These are phyloP conservation scores for Tetrapisispora pingtungensis DNA, from an alignment of 805 yeast genomes.

Conservation along the genomic window DNA sequence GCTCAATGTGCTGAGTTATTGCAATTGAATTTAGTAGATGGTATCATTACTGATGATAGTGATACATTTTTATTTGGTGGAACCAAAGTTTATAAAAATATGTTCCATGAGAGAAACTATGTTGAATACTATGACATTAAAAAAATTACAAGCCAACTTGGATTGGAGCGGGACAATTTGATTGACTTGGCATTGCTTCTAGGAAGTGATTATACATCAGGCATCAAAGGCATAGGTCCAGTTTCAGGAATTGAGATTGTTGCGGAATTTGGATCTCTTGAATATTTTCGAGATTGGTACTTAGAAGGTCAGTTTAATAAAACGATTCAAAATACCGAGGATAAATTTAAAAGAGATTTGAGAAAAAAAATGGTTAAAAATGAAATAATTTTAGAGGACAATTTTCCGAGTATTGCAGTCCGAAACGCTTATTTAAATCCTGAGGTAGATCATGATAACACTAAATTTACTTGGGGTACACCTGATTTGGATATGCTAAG, in stretches of 20 bases:
- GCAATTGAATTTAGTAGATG: conserved; percentile 71
- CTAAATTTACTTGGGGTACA: conserved; percentile 79
- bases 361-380: conserved; percentile 43
- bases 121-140: conserved; percentile 70
- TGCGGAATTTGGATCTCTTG: conserved; percentile 61
- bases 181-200: conserved; percentile 74
- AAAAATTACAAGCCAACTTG: conserved; percentile 53
- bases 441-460: conserved; percentile 72
- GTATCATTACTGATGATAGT: conserved; percentile 93
- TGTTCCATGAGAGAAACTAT: conserved; percentile 87
- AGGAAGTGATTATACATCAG: conserved; percentile 94
- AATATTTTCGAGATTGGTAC: conserved; percentile 33
- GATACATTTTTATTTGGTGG: conserved; percentile 96
- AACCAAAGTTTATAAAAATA: conserved; percentile 68
- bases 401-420: conserved; percentile 64
- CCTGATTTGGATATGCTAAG: conserved; percentile 79
- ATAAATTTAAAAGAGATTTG: conserved; percentile 47
- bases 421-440: conserved; percentile 69
- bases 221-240: conserved; percentile 88
- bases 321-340: conserved; percentile 33
- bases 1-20: conserved; percentile 89
- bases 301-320: conserved; percentile 33
- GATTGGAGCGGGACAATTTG: conserved; percentile 51
- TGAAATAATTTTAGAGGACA: conserved; percentile 46
- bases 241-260: conserved; percentile 83